Evolutionary conservation across 257 asterid species (phyloP).

Genomic region (Capsicum pubescens): DNA sequence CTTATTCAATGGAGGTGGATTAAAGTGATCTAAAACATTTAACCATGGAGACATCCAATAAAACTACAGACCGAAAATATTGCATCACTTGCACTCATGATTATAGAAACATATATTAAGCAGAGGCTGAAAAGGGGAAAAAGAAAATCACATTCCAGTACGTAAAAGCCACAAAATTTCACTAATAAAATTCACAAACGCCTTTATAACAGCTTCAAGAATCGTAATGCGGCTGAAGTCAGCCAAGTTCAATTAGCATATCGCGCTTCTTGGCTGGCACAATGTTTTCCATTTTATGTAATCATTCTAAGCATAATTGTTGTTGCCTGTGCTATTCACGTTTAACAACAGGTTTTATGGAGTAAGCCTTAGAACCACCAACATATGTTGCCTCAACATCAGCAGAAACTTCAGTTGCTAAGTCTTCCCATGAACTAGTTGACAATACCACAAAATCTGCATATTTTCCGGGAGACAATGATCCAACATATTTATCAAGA

Average conservation of each 20-base stretch:
- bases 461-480: slow-evolving; percentile 79
- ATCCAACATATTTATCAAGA: slow-evolving; percentile 82
- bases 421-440: slow-evolving; percentile 70
- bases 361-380: slow-evolving; percentile 68
- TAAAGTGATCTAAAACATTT: no score
- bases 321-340: not conserved
- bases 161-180: not conserved
- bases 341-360: slow-evolving; percentile 28
- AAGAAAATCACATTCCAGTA: not conserved
- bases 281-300: not conserved
- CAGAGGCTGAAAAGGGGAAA: not conserved
- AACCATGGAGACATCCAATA: no score
- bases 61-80: not conserved
- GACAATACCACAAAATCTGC: slow-evolving; percentile 89
- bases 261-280: not conserved
- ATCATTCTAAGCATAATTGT: not conserved
- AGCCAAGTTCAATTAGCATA: not conserved
- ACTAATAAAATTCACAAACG: not conserved
- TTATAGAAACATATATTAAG: not conserved
- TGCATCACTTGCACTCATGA: not conserved
- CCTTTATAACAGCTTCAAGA: not conserved
- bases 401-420: slow-evolving; percentile 54
- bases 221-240: not conserved
- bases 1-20: no score
- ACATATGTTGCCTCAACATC: slow-evolving; percentile 81